Evolutionary conservation across 2,329 filamentous ascomycete genomes (phyloP).

Genomic region (Mycosphaerella sp.): DNA sequence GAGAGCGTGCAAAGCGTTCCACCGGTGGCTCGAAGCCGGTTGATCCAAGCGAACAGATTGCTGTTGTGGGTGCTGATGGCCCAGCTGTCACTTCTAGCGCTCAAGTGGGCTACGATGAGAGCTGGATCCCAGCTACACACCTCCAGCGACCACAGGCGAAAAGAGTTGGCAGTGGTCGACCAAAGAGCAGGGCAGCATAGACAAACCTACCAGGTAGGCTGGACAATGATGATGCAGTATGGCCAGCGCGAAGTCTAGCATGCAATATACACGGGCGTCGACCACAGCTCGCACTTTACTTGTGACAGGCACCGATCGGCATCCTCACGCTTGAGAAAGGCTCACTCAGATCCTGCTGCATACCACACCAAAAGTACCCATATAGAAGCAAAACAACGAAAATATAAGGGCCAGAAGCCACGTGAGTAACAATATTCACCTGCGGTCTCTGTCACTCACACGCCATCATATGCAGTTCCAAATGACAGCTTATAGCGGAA

Average conservation of each 20-base stretch:
- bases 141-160: conserved; percentile 74
- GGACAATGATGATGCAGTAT: background rate
- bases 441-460: background rate
- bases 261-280: background rate
- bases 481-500: background rate
- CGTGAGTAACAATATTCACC: background rate
- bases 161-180: conserved; percentile 50
- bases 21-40: conserved; percentile 62
- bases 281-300: background rate
- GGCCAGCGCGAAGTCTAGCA: background rate
- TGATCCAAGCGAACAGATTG: conserved; percentile 52
- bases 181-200: conserved; percentile 37
- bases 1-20: conserved; percentile 60
- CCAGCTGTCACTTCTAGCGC: conserved; percentile 62
- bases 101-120: conserved; percentile 72
- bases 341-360: background rate
- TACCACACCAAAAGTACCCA: background rate
- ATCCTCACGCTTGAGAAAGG: background rate
- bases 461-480: background rate
- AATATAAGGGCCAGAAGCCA: background rate
- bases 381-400: background rate
- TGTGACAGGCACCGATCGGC: background rate
- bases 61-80: conserved; percentile 64
- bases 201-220: background rate
- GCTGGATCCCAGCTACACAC: conserved; percentile 88